A percentile compares a stretch with the other conserved stretches of the same genome.
phyloP scores from a whole-genome alignment of 768 basidiomycete species.

The Kondoa subrosea region DNA sequence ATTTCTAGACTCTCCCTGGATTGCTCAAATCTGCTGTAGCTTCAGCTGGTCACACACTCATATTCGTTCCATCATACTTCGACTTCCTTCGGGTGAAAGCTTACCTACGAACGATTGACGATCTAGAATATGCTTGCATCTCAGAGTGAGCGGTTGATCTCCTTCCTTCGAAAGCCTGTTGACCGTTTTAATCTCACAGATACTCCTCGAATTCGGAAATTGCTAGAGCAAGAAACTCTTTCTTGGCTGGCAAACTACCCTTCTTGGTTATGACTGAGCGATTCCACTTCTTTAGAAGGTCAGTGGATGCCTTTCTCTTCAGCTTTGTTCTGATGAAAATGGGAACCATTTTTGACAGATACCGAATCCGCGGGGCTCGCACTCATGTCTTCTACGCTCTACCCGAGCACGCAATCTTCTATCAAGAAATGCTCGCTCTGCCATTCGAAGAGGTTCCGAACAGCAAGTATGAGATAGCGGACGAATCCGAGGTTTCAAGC shows the following conservation, averaged over 20 bases:
- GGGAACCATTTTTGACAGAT: constrained; percentile 38
- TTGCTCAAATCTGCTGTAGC: constrained; percentile 84
- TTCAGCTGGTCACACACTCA: constrained; percentile 57
- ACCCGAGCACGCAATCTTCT: constrained; percentile 79
- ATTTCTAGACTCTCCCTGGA: constrained; percentile 51
- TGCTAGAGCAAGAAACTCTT: constrained; percentile 75
- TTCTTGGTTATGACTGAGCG: constrained; percentile 86
- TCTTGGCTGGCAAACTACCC: constrained; percentile 70
- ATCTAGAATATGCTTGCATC: constrained; percentile 59
- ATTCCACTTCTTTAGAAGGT: constrained; percentile 95
- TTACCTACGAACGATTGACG: constrained; percentile 55
- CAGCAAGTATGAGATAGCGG: constrained; percentile 57
- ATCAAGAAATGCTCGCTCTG: constrained; percentile 70
- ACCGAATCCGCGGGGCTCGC: constrained; percentile 79
- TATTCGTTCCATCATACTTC: constrained; percentile 87
- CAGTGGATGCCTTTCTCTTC: constrained; percentile 20
- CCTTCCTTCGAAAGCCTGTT: background rate
- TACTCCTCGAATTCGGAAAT: constrained; percentile 90
- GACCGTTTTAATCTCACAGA: constrained; percentile 34
- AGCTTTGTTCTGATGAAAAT: background rate
- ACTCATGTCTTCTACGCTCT: constrained; percentile 86
- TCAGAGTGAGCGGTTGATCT: constrained; percentile 53
- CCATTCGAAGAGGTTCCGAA: constrained; percentile 45
- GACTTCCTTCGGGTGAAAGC: constrained; percentile 88
- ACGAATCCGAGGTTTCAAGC: constrained; percentile 64